phyloP scores from a whole-genome alignment of 352 stramenopile species.

The Pythium aquatile region DNA sequence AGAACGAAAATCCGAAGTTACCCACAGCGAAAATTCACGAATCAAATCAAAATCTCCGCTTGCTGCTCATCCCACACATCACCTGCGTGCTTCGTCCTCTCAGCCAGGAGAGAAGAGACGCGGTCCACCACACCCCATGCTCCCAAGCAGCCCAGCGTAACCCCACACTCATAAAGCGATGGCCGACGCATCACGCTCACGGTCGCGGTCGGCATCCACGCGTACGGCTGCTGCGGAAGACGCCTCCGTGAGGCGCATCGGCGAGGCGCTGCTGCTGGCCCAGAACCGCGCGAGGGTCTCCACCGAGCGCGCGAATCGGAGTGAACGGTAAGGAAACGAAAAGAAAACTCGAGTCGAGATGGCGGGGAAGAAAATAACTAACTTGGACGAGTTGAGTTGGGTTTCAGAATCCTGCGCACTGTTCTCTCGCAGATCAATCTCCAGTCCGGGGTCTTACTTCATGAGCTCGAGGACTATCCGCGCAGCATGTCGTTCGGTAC shows the following conservation, averaged over 20 bases:
- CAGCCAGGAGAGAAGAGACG: slow-evolving; percentile 1
- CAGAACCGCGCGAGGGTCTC: slow-evolving; percentile 63
- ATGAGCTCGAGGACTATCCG: slow-evolving; percentile 24
- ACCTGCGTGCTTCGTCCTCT: background rate
- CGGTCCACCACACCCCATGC: background rate
- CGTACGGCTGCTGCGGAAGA: slow-evolving; percentile 44
- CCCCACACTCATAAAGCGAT: background rate
- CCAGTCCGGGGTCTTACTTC: slow-evolving; percentile 22
- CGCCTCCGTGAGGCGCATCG: slow-evolving; percentile 53
- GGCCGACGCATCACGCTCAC: slow-evolving; percentile 7
- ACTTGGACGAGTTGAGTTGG: slow-evolving; percentile 3
- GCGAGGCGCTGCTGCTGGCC: slow-evolving; percentile 65
- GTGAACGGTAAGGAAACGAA: slow-evolving; percentile 46
- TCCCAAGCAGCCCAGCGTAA: background rate
- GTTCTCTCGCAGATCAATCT: slow-evolving; percentile 29
- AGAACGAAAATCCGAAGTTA: background rate
- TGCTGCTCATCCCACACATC: background rate
- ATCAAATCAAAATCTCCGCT: slow-evolving; percentile 1
- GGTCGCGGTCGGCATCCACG: slow-evolving; percentile 37
- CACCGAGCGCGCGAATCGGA: slow-evolving; percentile 59
- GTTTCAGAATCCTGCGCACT: slow-evolving; percentile 17
- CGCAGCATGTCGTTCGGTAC: slow-evolving; percentile 22
- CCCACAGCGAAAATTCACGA: background rate
- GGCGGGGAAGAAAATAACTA: background rate
- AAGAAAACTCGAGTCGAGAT: background rate